Conservation (phyloP, 176 grass and related monocot genomes). For the Echinochloa phyllopogon region DNA sequence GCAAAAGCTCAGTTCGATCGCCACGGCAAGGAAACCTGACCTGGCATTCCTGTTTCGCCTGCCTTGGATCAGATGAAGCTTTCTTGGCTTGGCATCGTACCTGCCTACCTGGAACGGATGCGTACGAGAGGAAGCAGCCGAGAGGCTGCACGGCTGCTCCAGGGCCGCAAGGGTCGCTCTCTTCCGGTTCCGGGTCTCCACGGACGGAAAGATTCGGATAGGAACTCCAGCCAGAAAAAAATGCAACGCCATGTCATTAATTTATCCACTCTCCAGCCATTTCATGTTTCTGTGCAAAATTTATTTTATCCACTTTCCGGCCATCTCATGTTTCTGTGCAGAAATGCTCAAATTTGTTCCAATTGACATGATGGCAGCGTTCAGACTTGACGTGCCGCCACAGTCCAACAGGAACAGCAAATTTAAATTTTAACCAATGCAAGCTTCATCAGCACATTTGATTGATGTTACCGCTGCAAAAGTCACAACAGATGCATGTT, state of each 20-base stretch:
- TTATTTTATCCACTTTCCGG: too few species aligned
- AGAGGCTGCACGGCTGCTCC: neutral
- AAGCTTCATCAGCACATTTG: neutral
- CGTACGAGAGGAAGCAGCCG: neutral
- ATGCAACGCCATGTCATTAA: neutral
- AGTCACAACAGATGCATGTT: neutral
- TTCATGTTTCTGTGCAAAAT: slow-evolving; percentile 17
- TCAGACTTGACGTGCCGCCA: too few species aligned
- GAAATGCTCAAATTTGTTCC: too few species aligned
- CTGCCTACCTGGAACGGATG: neutral
- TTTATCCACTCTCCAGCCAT: neutral
- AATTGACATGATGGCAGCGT: too few species aligned
- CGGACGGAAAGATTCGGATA: slow-evolving; percentile 12
- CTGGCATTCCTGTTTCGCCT: neutral
- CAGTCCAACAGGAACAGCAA: neutral
- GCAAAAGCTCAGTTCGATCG: neutral
- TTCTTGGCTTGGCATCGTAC: neutral
- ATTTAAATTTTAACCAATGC: neutral
- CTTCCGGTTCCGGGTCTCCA: neutral
- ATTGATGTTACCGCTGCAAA: too few species aligned
- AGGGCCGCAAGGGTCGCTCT: slow-evolving; percentile 10
- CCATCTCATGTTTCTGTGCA: too few species aligned
- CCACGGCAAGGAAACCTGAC: neutral
- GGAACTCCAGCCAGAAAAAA: slow-evolving; percentile 13
- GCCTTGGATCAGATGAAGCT: neutral